Conservation (phyloP, 768 basidiomycete species). For the Thelephora aurantiotincta region DNA sequence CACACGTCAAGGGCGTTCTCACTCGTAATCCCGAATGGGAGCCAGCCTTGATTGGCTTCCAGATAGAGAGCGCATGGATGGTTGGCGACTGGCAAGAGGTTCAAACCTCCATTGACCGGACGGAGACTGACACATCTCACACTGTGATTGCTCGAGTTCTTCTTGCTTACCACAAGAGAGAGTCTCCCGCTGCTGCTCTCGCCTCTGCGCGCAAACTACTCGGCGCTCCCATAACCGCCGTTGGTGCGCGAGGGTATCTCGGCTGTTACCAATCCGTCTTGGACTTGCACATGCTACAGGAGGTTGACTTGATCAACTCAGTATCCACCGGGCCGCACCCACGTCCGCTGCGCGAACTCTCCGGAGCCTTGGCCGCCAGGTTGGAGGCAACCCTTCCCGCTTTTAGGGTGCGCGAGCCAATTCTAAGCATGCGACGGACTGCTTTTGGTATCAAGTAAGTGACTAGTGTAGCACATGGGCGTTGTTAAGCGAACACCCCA, state of each 20-base stretch:
- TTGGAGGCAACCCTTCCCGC: conserved; percentile 73
- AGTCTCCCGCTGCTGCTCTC: conserved; percentile 26
- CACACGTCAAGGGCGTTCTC: conserved; percentile 86
- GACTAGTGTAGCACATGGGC: neutral
- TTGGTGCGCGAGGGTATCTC: conserved; percentile 67
- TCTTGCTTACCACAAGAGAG: conserved; percentile 55
- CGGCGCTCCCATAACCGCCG: conserved; percentile 72
- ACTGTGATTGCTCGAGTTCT: conserved; percentile 69
- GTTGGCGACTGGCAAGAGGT: conserved; percentile 89
- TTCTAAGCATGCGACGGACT: conserved; percentile 80
- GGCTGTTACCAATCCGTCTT: conserved; percentile 79
- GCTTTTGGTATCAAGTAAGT: conserved; percentile 54
- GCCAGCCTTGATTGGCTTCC: conserved; percentile 59
- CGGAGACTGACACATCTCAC: conserved; percentile 39
- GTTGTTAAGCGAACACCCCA: neutral
- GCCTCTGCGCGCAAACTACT: conserved; percentile 58
- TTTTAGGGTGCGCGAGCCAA: conserved; percentile 77
- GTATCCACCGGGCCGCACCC: conserved; percentile 22
- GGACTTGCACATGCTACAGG: conserved; percentile 75
- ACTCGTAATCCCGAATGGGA: conserved; percentile 81
- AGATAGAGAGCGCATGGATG: conserved; percentile 93
- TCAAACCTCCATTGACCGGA: conserved; percentile 36
- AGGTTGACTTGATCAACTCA: conserved; percentile 57
- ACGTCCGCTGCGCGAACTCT: conserved; percentile 25
- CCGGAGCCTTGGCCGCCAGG: conserved; percentile 42